phyloP scores from a whole-genome alignment of 2,329 filamentous ascomycete species.

The Monilinia polystroma region DNA sequence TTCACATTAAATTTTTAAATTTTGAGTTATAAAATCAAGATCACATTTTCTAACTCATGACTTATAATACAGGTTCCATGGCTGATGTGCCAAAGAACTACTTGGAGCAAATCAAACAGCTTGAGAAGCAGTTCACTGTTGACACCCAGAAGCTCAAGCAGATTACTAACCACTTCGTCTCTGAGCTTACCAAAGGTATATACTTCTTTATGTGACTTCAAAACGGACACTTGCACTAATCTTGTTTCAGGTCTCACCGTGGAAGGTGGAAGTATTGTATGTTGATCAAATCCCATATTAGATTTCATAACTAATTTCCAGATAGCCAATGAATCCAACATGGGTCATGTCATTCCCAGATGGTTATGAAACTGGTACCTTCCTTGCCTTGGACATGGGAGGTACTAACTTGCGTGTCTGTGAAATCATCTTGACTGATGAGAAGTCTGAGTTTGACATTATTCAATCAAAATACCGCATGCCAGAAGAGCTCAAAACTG shows the following conservation, averaged over 20 bases:
- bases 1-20: background rate
- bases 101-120: constrained; percentile 72
- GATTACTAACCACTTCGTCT: constrained; percentile 85
- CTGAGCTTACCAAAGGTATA: constrained; percentile 80
- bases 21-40: background rate
- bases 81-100: constrained; percentile 86
- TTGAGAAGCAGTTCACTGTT: constrained; percentile 84
- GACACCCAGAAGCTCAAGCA: constrained; percentile 77
- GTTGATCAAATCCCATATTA: constrained; percentile 42
- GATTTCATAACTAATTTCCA: constrained; percentile 18
- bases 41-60: constrained; percentile 27
- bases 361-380: constrained; percentile 84
- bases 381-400: constrained; percentile 89
- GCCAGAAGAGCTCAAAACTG: constrained; percentile 88
- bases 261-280: constrained; percentile 88
- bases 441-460: constrained; percentile 89
- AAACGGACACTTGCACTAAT: constrained; percentile 21
- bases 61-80: constrained; percentile 67
- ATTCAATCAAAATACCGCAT: constrained; percentile 95
- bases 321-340: constrained; percentile 92
- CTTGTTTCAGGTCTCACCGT: constrained; percentile 66
- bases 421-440: constrained; percentile 83
- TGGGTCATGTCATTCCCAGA: constrained; percentile 92
- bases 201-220: background rate
- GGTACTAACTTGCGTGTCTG: constrained; percentile 95